Evolutionary conservation across 2,329 filamentous ascomycete genomes (phyloP).

Genomic region (Biscogniauxia sp.): DNA sequence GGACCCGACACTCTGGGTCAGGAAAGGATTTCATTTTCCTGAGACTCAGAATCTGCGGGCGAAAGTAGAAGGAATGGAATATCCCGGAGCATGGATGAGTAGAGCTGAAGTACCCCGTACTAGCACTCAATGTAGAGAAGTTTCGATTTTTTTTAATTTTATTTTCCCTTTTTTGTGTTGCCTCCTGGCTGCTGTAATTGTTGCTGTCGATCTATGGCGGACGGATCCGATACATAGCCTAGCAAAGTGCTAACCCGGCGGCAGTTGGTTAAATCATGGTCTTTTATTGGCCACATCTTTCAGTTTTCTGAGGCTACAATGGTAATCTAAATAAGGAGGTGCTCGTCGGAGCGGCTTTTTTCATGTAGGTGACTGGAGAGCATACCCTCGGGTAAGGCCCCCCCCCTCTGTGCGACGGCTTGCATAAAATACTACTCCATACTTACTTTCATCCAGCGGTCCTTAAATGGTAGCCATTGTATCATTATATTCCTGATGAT

Average conservation of each 20-base stretch:
- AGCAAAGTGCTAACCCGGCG: not conserved
- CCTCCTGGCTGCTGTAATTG: constrained; percentile 14
- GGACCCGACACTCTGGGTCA: constrained; percentile 19
- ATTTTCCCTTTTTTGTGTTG: not conserved
- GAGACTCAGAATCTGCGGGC: constrained; percentile 8
- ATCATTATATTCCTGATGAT: not conserved
- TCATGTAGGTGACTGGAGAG: constrained; percentile 23
- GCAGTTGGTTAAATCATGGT: not conserved
- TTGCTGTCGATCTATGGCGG: constrained; percentile 22
- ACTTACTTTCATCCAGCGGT: constrained; percentile 11
- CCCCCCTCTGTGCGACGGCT: constrained; percentile 21
- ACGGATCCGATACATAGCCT: not conserved
- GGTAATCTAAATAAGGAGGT: constrained; percentile 14
- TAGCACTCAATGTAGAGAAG: not conserved
- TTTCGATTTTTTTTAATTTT: constrained; percentile 5
- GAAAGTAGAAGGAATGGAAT: not conserved
- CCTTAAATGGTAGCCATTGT: constrained; percentile 20
- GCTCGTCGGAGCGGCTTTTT: constrained; percentile 14
- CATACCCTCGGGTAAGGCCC: constrained; percentile 28
- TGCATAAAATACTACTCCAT: constrained; percentile 22
- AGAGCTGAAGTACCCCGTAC: not conserved
- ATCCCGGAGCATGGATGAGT: not conserved
- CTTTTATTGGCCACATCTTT: constrained; percentile 7
- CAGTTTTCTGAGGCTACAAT: constrained; percentile 11
- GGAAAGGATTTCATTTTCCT: constrained; percentile 8